A percentile compares a stretch with the other conserved stretches of the same genome.
phyloP scores from a whole-genome alignment of 495 filamentous ascomycete species.

The Hypomontagnella submonticulosa region DNA sequence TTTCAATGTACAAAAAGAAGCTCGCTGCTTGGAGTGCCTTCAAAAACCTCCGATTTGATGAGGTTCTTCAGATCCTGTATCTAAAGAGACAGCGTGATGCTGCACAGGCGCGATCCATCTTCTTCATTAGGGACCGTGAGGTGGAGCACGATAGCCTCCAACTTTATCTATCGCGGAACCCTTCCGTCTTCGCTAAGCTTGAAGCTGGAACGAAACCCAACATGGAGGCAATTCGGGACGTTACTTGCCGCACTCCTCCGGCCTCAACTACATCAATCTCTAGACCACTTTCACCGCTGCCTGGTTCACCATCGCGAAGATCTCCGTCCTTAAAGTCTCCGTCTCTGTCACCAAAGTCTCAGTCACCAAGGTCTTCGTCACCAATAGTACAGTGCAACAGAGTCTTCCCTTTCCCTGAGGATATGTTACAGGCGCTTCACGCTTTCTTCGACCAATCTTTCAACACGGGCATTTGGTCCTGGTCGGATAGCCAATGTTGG shows the following conservation, averaged over 20 bases:
- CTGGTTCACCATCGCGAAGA: neutral
- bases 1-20: constrained; percentile 51
- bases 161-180: constrained; percentile 49
- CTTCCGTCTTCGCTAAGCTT: constrained; percentile 46
- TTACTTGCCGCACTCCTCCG: constrained; percentile 44
- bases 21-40: constrained; percentile 46
- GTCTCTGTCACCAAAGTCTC: neutral
- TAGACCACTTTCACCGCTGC: constrained; percentile 5
- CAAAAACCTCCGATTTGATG: constrained; percentile 48
- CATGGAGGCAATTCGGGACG: constrained; percentile 46
- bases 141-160: constrained; percentile 45
- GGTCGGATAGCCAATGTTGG: constrained; percentile 42
- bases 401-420: constrained; percentile 34
- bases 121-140: constrained; percentile 45
- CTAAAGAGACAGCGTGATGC: constrained; percentile 45
- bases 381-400: constrained; percentile 24
- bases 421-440: constrained; percentile 37
- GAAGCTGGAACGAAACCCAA: constrained; percentile 41
- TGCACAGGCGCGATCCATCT: constrained; percentile 39
- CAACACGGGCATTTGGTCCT: constrained; percentile 39
- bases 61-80: constrained; percentile 49
- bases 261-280: constrained; percentile 1
- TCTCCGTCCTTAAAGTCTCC: neutral
- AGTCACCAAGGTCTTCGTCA: constrained; percentile 3
- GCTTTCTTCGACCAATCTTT: constrained; percentile 40